These are phyloP conservation scores for Pichia membranifaciens DNA, from an alignment of 805 yeast genomes.

Conservation along the genomic window DNA sequence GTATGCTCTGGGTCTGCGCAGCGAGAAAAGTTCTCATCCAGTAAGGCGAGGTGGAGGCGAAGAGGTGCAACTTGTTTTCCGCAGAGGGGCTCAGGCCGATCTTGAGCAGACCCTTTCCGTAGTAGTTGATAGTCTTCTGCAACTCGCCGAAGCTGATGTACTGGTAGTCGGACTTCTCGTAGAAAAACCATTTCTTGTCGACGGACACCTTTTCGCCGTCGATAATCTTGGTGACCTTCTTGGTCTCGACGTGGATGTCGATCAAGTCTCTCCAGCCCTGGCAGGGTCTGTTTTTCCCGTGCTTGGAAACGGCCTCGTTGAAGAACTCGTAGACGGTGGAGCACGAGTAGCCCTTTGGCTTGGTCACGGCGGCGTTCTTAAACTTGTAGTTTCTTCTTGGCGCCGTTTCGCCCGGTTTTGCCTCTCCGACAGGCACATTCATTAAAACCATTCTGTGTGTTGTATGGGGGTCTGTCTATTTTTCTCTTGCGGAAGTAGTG, in stretches of 20 bases:
- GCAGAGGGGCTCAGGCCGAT: slow-evolving; percentile 64
- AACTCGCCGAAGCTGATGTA: slow-evolving; percentile 60
- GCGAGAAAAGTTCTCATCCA: slow-evolving; percentile 91
- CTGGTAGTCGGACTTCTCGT: slow-evolving; percentile 69
- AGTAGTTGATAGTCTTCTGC: slow-evolving; percentile 39
- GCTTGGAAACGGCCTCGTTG: slow-evolving; percentile 49
- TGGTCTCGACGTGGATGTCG: slow-evolving; percentile 71
- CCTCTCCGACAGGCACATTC: slow-evolving; percentile 18
- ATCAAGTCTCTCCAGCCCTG: slow-evolving; percentile 70
- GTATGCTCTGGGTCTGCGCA: slow-evolving; percentile 68
- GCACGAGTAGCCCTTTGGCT: slow-evolving; percentile 62
- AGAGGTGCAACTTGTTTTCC: slow-evolving; percentile 67
- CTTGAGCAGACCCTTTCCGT: slow-evolving; percentile 71
- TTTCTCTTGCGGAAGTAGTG: too few relatives aligned
- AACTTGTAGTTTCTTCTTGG: slow-evolving; percentile 63
- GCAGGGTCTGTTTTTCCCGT: slow-evolving; percentile 51
- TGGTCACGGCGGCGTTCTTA: slow-evolving; percentile 40
- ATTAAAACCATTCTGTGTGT: slow-evolving; percentile 4
- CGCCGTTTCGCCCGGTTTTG: slow-evolving; percentile 61
- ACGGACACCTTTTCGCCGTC: slow-evolving; percentile 69
- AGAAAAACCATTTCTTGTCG: slow-evolving; percentile 84
- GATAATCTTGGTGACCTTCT: slow-evolving; percentile 64
- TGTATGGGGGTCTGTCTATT: too few relatives aligned
- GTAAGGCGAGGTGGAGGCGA: slow-evolving; percentile 78
- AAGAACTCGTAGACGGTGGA: slow-evolving; percentile 66